A percentile compares a stretch with the other conserved stretches of the same genome.
Conservation (phyloP, 495 filamentous ascomycete species). For the Oidiodendron maius region DNA sequence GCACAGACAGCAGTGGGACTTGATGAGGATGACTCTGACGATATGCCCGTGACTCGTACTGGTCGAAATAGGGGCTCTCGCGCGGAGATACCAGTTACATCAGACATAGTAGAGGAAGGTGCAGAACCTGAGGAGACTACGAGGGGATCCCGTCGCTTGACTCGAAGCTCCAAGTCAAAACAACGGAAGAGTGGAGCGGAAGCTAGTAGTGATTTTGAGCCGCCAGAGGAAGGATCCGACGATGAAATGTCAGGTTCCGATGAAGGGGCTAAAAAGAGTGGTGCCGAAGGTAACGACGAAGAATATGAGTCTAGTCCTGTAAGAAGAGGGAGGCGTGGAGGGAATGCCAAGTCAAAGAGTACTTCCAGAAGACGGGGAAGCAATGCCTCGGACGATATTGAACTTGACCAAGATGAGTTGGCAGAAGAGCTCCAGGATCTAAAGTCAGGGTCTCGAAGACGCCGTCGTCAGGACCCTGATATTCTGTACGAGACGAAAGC, state of each 20-base stretch:
- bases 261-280: constrained; percentile 23
- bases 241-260: constrained; percentile 37
- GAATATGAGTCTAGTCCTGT: constrained; percentile 34
- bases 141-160: constrained; percentile 34
- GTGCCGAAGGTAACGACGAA: constrained; percentile 23
- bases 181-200: constrained; percentile 52
- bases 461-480: constrained; percentile 2
- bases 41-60: constrained; percentile 46
- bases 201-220: constrained; percentile 85
- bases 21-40: constrained; percentile 65
- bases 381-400: constrained; percentile 54
- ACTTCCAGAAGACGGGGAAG: constrained; percentile 30
- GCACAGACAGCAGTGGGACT: constrained; percentile 12
- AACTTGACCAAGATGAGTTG: constrained; percentile 66
- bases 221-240: constrained; percentile 56
- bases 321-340: constrained; percentile 33
- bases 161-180: constrained; percentile 34
- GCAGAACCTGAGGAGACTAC: constrained; percentile 5
- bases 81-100: constrained; percentile 23
- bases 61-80: constrained; percentile 43
- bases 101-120: constrained; percentile 7
- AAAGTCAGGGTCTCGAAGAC: constrained; percentile 12
- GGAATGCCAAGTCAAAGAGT: constrained; percentile 31
- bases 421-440: constrained; percentile 57
- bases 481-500: constrained; percentile 31